These are phyloP conservation scores for Incumbomyces delicatus DNA, from an alignment of 2,329 filamentous ascomycete species.

Conservation along the genomic window DNA sequence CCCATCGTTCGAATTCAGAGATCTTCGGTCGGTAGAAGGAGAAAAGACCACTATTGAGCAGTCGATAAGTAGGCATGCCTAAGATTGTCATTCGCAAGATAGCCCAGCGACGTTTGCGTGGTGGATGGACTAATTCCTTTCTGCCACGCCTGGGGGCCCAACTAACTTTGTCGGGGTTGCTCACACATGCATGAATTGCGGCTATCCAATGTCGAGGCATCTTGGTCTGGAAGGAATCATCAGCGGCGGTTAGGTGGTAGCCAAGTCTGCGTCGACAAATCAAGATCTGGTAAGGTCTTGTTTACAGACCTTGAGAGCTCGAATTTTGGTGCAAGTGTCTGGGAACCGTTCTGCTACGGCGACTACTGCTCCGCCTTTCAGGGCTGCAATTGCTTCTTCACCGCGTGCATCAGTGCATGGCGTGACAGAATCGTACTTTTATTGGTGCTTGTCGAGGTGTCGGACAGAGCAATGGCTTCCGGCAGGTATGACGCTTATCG, in stretches of 20 bases:
- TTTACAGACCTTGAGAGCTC: conserved; percentile 39
- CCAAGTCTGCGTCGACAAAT: conserved; percentile 46
- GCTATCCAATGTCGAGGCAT: conserved; percentile 36
- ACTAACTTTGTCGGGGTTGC: conserved; percentile 41
- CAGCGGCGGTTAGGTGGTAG: conserved; percentile 37
- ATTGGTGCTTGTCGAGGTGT: conserved; percentile 39
- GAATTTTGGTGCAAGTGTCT: conserved; percentile 47
- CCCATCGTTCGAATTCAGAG: conserved; percentile 33
- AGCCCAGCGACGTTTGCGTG: conserved; percentile 28
- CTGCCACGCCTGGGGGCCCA: conserved; percentile 44
- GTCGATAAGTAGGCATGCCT: conserved; percentile 30
- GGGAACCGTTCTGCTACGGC: conserved; percentile 39
- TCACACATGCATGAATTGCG: conserved; percentile 44
- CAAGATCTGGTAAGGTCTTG: conserved; percentile 33
- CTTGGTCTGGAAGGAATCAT: conserved; percentile 34
- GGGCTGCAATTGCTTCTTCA: conserved; percentile 29
- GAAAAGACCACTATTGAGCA: conserved; percentile 45
- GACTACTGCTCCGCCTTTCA: conserved; percentile 38
- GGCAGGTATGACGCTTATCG: conserved; percentile 43
- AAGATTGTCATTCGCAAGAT: conserved; percentile 18
- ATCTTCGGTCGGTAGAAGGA: conserved; percentile 34
- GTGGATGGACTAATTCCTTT: conserved; percentile 42
- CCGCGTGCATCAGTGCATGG: conserved; percentile 39
- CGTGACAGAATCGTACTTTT: conserved; percentile 40
- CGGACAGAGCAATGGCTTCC: conserved; percentile 41